Evolutionary conservation across 495 filamentous ascomycete species (phyloP), one percentile per base, ranked within the genome.

Genomic region (Podospora tetraspora): DNA sequence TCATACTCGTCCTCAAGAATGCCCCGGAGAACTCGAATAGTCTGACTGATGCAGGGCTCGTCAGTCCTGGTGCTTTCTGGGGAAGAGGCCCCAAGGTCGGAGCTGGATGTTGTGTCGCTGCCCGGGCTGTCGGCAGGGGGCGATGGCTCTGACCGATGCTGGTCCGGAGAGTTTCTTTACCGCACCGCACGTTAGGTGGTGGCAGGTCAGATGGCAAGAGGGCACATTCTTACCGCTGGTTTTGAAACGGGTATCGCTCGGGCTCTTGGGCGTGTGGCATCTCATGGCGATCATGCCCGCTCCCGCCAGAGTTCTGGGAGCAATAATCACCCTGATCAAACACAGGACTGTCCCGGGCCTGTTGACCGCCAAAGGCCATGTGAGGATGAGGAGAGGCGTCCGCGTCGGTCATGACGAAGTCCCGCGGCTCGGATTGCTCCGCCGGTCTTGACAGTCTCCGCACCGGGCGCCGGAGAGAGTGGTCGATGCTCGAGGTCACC

Each of bases 1-100:
- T 60, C 57, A 21, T 60, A 66, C 32, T 66, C 64, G 4, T 60
- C 27, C 0, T 60, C 21, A 1, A 66, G 57, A 57, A 62, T 64
- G 59, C 57, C 61, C 67, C 16, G 21, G 16, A 66, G 25, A 12
- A 59, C 52, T 34, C 63, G 12, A n/a, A 58, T 21, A 1, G 57
- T 25, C 21, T 25, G 21, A 1, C 57, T 22, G 6, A 25, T 22
- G 24, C 22, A n/a, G 24, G 57, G 57, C 2, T 59, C 57, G 10
- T 59, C 57, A 6, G 22, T 59, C 11, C 24, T 59, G 22, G 3
- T 59, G 57, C 57, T 59, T 16, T 16, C 24, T 3, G 57, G 57
- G 6, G 57, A 59, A 24, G 57, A 59, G 11, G 21, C 19, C 5
- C 8, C 24, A 6, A 12, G 57, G 21, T 59, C 57, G 13, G 57